A percentile compares a stretch with the other conserved stretches of the same genome.
Conservation (phyloP, 495 filamentous ascomycete genomes). For the Polyplosphaeria fusca region DNA sequence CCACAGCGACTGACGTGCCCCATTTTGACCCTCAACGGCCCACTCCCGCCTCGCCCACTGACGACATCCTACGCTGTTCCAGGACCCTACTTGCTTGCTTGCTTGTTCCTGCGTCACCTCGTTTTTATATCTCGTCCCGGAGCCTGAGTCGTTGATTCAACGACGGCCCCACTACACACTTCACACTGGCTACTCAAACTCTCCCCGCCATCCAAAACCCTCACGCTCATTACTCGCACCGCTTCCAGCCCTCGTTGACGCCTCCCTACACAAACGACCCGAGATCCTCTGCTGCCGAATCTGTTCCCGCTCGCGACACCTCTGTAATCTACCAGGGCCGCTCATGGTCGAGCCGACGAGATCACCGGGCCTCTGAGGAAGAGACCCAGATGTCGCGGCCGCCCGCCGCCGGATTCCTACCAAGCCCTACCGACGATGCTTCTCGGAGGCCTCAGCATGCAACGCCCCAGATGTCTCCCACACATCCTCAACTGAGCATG, state of each 20-base stretch:
- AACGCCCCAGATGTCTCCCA: conserved; percentile 15
- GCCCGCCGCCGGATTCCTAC: conserved; percentile 14
- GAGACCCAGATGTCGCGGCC: conserved; percentile 30
- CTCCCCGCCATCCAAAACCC: conserved; percentile 25
- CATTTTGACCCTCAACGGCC: not conserved
- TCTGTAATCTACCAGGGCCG: conserved; percentile 10
- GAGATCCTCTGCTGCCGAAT: conserved; percentile 16
- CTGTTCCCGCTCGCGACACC: conserved; percentile 2
- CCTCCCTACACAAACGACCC: conserved; percentile 24
- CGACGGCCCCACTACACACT: conserved; percentile 16
- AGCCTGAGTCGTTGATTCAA: conserved; percentile 18
- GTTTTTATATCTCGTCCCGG: not conserved
- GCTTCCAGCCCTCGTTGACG: conserved; percentile 18
- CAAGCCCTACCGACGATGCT: conserved; percentile 12
- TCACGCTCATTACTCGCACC: conserved; percentile 31
- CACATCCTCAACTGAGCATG: conserved; percentile 4
- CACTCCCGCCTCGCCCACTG: not conserved
- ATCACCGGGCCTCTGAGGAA: conserved; percentile 29
- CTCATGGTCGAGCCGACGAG: conserved; percentile 29
- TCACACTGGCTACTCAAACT: conserved; percentile 32
- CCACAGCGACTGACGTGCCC: not conserved
- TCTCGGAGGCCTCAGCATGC: conserved; percentile 12
- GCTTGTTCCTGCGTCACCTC: not conserved
- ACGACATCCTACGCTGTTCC: not conserved
- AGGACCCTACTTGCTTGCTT: not conserved